Conservation (phyloP, 108 stramenopile genomes). For the Fragilaria crotonensis region DNA sequence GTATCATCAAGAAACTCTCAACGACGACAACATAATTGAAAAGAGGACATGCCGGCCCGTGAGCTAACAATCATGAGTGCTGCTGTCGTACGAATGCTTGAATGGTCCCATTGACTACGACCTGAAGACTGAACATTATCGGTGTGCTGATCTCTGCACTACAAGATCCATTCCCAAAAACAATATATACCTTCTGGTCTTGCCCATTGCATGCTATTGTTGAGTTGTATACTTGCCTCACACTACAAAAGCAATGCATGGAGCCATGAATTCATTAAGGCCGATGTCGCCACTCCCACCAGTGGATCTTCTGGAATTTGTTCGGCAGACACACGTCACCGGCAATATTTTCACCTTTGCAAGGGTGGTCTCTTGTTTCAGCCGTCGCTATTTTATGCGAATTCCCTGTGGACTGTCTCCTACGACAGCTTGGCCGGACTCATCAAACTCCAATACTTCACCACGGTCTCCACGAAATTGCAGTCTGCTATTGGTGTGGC, state of each 20-base stretch:
- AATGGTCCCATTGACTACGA: no score
- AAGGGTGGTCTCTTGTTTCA: slow-evolving; percentile 16
- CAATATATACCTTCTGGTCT: no score
- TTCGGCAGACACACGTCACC: slow-evolving; percentile 22
- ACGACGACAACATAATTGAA: no score
- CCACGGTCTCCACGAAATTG: slow-evolving; percentile 18
- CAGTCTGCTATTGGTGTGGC: slow-evolving; percentile 1
- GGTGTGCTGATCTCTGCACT: no score
- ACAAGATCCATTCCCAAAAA: no score
- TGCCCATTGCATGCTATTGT: no score
- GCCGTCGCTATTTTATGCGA: slow-evolving; percentile 48
- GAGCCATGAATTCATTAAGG: slow-evolving; percentile 96
- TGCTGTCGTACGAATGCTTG: no score
- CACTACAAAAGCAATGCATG: slow-evolving; percentile 89
- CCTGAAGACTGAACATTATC: no score
- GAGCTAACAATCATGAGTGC: no score
- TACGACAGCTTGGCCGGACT: slow-evolving; percentile 27
- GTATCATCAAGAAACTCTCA: no score
- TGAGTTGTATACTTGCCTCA: no score
- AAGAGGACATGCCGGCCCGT: no score
- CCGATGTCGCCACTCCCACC: slow-evolving; percentile 72
- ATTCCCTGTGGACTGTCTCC: slow-evolving; percentile 58
- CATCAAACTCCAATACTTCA: slow-evolving; percentile 43
- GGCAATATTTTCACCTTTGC: slow-evolving; percentile 4
- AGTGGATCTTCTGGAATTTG: slow-evolving; percentile 52